A percentile compares a stretch with the other conserved stretches of the same genome.
phyloP scores from a whole-genome alignment of 306 rosid genomes.

The Macrotyloma uniflorum region DNA sequence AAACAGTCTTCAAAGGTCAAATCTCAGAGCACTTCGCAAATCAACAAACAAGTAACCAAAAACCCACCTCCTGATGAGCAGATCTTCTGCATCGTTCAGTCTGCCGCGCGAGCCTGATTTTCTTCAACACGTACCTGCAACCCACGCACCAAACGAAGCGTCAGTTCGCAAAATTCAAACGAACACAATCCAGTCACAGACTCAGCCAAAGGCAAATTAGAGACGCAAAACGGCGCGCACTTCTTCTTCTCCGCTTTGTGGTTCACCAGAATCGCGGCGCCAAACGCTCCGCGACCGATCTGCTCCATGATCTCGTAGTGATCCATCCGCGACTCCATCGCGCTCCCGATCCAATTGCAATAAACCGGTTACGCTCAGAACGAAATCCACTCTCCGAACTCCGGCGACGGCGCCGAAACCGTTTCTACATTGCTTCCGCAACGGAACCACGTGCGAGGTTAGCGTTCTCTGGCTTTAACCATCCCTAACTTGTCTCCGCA shows the following conservation, averaged over 20 bases:
- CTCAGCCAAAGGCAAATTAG: neutral
- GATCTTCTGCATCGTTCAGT: constrained; percentile 94
- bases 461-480: neutral
- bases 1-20: constrained; percentile 17
- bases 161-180: constrained; percentile 3
- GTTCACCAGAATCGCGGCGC: constrained; percentile 92
- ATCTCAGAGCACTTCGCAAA: constrained; percentile 11
- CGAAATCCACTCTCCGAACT: constrained; percentile 16
- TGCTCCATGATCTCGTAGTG: constrained; percentile 98
- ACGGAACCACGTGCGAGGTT: neutral
- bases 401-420: neutral
- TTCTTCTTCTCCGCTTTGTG: constrained; percentile 84
- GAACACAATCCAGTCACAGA: neutral
- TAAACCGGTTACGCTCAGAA: neutral
- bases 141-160: constrained; percentile 30
- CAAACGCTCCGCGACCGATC: constrained; percentile 98
- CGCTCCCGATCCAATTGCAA: constrained; percentile 24
- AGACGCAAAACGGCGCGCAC: constrained; percentile 38
- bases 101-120: constrained; percentile 95
- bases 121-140: constrained; percentile 92
- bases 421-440: constrained; percentile 28
- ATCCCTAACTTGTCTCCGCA: constrained; percentile 7
- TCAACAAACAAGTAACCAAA: constrained; percentile 16
- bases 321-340: constrained; percentile 90
- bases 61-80: constrained; percentile 91